phyloP scores from a whole-genome alignment of 331 rosid species.

The Dryas integrifolia region DNA sequence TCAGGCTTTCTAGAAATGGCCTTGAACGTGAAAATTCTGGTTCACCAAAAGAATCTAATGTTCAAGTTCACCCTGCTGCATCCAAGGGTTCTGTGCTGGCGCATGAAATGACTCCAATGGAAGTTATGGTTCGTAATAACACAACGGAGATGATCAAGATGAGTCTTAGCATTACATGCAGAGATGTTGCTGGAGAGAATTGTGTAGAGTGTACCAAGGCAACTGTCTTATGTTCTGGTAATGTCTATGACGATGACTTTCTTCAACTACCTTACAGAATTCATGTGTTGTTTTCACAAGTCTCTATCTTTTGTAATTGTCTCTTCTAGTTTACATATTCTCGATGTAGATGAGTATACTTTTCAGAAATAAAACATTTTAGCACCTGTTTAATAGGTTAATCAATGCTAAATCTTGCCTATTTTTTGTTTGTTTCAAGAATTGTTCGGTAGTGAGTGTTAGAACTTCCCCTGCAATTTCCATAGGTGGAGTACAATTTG shows the following conservation, averaged over 20 bases:
- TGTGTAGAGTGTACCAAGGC: constrained; percentile 80
- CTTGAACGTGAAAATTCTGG: constrained; percentile 33
- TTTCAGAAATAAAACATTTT: not conserved
- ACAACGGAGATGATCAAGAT: constrained; percentile 81
- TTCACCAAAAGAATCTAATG: constrained; percentile 25
- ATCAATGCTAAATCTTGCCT: not conserved
- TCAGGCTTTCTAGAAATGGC: constrained; percentile 57
- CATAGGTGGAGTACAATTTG: not conserved
- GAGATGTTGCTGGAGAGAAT: constrained; percentile 95
- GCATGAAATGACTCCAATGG: constrained; percentile 82
- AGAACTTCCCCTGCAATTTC: not conserved
- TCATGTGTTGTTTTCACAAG: not conserved
- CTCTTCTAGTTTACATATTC: not conserved
- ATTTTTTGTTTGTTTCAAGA: not conserved
- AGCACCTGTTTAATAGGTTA: not conserved
- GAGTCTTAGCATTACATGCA: constrained; percentile 76
- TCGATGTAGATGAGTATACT: not conserved
- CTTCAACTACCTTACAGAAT: not conserved
- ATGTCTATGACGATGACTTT: constrained; percentile 15
- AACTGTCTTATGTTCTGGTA: constrained; percentile 91
- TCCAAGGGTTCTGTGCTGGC: constrained; percentile 69
- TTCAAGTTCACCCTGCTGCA: constrained; percentile 31
- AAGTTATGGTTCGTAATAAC: constrained; percentile 90
- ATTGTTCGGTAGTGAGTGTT: not conserved
- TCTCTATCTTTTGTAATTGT: not conserved